phyloP scores from a whole-genome alignment of 208 protist species.

The Trypanosoma brucei region DNA sequence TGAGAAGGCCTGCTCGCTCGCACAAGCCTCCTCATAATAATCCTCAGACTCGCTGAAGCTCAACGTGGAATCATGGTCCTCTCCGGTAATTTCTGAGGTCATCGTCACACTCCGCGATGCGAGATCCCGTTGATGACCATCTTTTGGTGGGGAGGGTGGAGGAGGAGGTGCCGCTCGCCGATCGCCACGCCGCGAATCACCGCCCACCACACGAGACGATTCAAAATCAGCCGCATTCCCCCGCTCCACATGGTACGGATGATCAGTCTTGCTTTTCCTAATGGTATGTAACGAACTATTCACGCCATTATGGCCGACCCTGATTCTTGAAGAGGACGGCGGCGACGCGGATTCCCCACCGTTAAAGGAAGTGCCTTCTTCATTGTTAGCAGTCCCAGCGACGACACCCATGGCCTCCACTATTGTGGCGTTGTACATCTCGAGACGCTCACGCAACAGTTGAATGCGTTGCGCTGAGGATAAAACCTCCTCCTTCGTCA shows the following conservation, averaged over 20 bases:
- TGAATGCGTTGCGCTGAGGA: slow-evolving; percentile 55
- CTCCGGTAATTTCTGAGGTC: not conserved
- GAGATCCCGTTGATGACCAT: not conserved
- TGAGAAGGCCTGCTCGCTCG: not conserved
- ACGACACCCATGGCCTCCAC: slow-evolving; percentile 20
- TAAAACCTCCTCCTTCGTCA: slow-evolving; percentile 15
- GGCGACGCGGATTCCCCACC: not conserved
- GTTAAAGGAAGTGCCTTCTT: not conserved
- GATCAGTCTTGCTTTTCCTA: not conserved
- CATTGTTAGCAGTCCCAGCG: slow-evolving; percentile 2
- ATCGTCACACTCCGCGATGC: not conserved
- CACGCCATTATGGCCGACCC: not conserved
- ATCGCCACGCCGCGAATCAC: slow-evolving; percentile 4
- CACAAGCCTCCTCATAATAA: not conserved
- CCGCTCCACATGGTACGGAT: slow-evolving; percentile 9
- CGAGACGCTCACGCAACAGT: slow-evolving; percentile 67
- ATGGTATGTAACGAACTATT: not conserved
- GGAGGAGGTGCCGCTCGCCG: slow-evolving; percentile 8
- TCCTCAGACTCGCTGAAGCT: not conserved
- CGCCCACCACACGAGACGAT: not conserved
- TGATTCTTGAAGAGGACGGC: not conserved
- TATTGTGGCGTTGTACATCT: slow-evolving; percentile 66
- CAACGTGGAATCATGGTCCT: not conserved
- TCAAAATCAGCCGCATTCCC: slow-evolving; percentile 11
- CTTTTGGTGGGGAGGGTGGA: slow-evolving; percentile 1